Evolutionary conservation across 2,329 filamentous ascomycete species (phyloP).

Genomic region (Fusarium metavorans): DNA sequence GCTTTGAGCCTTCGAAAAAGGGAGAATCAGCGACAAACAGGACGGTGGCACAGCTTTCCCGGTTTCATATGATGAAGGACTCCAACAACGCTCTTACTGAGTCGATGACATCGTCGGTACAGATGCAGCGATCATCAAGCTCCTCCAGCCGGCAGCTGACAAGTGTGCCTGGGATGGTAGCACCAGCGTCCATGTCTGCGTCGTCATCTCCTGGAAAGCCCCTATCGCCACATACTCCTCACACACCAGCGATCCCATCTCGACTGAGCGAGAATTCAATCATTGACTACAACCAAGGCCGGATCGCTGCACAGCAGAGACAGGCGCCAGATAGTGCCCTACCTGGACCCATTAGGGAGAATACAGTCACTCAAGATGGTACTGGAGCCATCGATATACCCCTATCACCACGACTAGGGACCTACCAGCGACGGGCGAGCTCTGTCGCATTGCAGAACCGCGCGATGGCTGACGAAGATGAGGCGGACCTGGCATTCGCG

Average conservation of each 20-base stretch:
- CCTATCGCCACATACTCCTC: constrained; percentile 88
- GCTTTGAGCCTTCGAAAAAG: constrained; percentile 76
- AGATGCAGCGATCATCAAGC: constrained; percentile 84
- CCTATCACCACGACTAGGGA: constrained; percentile 72
- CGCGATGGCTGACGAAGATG: constrained; percentile 67
- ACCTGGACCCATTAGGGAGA: constrained; percentile 51
- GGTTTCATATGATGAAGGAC: constrained; percentile 90
- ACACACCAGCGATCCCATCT: constrained; percentile 93
- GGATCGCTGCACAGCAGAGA: constrained; percentile 47
- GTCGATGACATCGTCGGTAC: constrained; percentile 90
- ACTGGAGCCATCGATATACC: constrained; percentile 80
- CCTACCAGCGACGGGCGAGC: constrained; percentile 72
- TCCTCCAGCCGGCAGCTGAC: constrained; percentile 73
- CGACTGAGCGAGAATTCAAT: constrained; percentile 93
- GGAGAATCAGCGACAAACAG: constrained; percentile 78
- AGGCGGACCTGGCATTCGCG: constrained; percentile 70
- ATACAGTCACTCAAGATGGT: constrained; percentile 61
- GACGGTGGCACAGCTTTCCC: constrained; percentile 83
- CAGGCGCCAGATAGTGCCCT: constrained; percentile 42
- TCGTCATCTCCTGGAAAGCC: constrained; percentile 93
- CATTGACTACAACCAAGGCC: constrained; percentile 50
- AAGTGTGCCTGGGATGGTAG: constrained; percentile 73
- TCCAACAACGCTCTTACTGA: constrained; percentile 91
- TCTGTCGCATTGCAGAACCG: constrained; percentile 76
- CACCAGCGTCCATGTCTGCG: constrained; percentile 82